These are phyloP conservation scores for Triticum monococcum DNA, from an alignment of 176 grass and related monocot species.

Conservation along the genomic window DNA sequence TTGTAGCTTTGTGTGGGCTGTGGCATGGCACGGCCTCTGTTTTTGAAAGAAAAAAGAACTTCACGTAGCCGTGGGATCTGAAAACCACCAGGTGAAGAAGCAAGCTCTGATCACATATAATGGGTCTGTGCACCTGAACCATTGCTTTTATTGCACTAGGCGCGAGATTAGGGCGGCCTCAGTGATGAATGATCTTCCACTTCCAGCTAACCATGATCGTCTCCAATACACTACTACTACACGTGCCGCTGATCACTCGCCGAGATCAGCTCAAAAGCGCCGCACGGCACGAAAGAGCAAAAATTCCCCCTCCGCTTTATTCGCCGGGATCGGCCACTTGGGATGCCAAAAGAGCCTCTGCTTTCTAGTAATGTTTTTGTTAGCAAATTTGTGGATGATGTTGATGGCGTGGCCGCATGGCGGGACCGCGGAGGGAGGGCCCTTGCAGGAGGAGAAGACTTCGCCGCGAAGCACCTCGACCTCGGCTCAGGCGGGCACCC, in stretches of 20 bases:
- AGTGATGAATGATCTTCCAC: background rate
- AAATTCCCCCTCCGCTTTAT: background rate
- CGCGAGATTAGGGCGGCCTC: background rate
- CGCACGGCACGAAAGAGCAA: background rate
- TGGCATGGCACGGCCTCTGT: no score
- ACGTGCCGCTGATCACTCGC: background rate
- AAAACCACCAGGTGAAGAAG: no score
- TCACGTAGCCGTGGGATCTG: no score
- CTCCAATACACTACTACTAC: background rate
- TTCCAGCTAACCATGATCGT: background rate
- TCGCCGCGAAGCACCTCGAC: background rate
- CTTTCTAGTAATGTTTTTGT: background rate
- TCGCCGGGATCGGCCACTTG: background rate
- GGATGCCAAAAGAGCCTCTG: background rate
- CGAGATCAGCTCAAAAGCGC: background rate
- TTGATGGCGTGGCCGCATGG: background rate
- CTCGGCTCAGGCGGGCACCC: no score
- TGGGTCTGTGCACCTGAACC: background rate
- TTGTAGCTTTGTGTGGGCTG: no score
- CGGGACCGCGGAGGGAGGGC: no score
- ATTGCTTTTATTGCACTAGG: background rate
- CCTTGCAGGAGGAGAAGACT: background rate
- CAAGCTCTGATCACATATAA: background rate
- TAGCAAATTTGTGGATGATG: background rate
- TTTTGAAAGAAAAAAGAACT: no score